Evolutionary conservation across 2,329 filamentous ascomycete genomes (phyloP).

Genomic region (Xylaria sp.): DNA sequence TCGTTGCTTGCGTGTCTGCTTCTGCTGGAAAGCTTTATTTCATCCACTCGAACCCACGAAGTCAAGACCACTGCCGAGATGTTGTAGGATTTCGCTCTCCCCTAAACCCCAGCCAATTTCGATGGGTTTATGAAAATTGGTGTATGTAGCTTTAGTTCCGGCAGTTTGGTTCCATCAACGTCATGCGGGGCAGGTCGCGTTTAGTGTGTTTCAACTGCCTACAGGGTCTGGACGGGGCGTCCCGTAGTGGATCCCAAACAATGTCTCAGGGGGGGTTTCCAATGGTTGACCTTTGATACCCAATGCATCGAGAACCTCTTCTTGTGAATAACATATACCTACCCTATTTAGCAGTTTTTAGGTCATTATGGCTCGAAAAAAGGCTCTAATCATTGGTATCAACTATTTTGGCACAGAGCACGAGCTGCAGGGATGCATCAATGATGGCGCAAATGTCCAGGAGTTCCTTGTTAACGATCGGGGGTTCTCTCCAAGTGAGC

Average conservation of each 20-base stretch:
- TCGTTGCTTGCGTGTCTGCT: too few species aligned
- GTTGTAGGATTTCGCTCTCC: too few species aligned
- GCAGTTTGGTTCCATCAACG: constrained; percentile 8
- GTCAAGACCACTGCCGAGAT: too few species aligned
- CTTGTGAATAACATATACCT: too few species aligned
- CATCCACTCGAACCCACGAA: too few species aligned
- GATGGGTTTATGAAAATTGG: too few species aligned
- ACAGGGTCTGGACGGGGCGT: background rate
- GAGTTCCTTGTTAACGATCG: constrained; percentile 52
- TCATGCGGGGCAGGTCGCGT: constrained; percentile 10
- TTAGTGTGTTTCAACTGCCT: background rate
- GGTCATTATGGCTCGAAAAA: too few species aligned
- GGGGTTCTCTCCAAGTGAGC: constrained; percentile 49
- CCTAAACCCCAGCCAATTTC: background rate
- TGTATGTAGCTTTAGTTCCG: background rate
- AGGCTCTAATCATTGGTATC: too few species aligned
- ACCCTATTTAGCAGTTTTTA: too few species aligned
- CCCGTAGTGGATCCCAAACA: background rate
- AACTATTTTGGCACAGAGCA: too few species aligned
- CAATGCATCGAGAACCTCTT: background rate
- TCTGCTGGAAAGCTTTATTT: too few species aligned
- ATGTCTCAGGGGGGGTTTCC: background rate
- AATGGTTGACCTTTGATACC: background rate
- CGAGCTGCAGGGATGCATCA: background rate
- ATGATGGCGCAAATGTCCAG: constrained; percentile 51